Base-by-base conservation (phyloP, 2,329 filamentous ascomycete genomes). In the Fonsecaea monophora region DNA sequence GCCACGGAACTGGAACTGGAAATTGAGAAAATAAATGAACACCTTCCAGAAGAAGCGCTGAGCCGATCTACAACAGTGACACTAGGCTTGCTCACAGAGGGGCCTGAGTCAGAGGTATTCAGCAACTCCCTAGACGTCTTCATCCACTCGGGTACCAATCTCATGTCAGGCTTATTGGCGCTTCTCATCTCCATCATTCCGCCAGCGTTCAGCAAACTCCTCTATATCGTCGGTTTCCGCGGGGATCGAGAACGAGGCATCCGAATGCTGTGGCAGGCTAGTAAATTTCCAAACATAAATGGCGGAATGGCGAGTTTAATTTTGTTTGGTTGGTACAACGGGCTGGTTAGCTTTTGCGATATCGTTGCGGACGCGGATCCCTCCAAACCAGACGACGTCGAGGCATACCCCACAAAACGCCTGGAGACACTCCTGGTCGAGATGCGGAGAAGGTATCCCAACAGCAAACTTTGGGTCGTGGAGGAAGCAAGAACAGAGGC, bases 171-270 rank as follows among this genome's bases (percentile, higher is more conserved):
- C 2, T 85, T 96, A 37, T 81, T 98, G 1, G 85, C 96, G 13
- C 84, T 98, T 1, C 84, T 98, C 62, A 89, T 98, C n/a, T 96
- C 92, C 12, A 90, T 98, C 81, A 89, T 98, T 0, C 96, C 95
- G 0, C 95, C 95, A 0, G 88, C 94, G 0, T 97, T 98, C 77
- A 90, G 87, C n/a, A 90, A 88, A 64, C 85, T 99, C 0, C 84
- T 98, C 3, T 92, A 90, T 66, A 90, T 98, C 50, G 90, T 97
- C 35, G 95, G 95, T 0, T 98, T 98, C 80, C 89, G 87, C 68
- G 95, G 95, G 37, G 94, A 98, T 76, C 89, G 94, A 53, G 88
- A 92, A 68, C 86, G 90, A 45, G 95, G 94, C 9, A 84, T 97
- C 37, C 84, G 86, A 45, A 90, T 97, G 87, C 87, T 99, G 4